These are phyloP conservation scores for Lagenidium giganteum DNA, from an alignment of 352 stramenopile species.

Conservation along the genomic window DNA sequence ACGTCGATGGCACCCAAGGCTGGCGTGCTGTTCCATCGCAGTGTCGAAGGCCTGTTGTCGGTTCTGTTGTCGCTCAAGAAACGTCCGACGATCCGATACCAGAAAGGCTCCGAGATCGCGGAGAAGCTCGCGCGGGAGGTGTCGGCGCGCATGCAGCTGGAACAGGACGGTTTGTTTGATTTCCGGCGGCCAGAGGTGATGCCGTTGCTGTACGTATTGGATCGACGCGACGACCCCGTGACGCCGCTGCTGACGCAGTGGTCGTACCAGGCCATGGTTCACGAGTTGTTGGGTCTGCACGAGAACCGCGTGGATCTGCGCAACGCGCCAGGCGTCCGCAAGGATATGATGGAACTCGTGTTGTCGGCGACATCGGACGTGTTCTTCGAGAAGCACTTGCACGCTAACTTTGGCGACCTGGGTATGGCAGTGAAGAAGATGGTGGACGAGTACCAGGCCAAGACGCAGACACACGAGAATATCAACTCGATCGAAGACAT, in stretches of 20 bases:
- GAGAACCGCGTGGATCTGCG: slow-evolving; percentile 96
- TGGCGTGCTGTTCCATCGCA: slow-evolving; percentile 82
- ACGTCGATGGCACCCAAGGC: slow-evolving; percentile 19
- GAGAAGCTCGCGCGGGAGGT: slow-evolving; percentile 92
- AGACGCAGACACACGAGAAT: slow-evolving; percentile 70
- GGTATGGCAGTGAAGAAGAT: slow-evolving; percentile 93
- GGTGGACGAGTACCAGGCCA: slow-evolving; percentile 76
- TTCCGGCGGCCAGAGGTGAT: slow-evolving; percentile 81
- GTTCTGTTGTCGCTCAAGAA: slow-evolving; percentile 94
- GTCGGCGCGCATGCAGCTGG: slow-evolving; percentile 85
- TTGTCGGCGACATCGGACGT: slow-evolving; percentile 92
- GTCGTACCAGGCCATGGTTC: slow-evolving; percentile 98
- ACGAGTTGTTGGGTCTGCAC: slow-evolving; percentile 96
- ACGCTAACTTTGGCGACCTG: slow-evolving; percentile 97
- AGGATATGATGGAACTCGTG: slow-evolving; percentile 97
- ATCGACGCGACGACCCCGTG: slow-evolving; percentile 97
- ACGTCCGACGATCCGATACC: slow-evolving; percentile 93
- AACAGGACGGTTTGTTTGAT: slow-evolving; percentile 95
- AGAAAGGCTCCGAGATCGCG: slow-evolving; percentile 84
- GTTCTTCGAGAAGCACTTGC: slow-evolving; percentile 94
- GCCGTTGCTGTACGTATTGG: slow-evolving; percentile 89
- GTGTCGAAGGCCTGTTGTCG: slow-evolving; percentile 89
- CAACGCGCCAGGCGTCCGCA: slow-evolving; percentile 88
- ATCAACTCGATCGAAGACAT: slow-evolving; percentile 95
- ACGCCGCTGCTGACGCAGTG: slow-evolving; percentile 97